These are phyloP conservation scores for Hypoxylon subgilvum DNA, from an alignment of 495 filamentous ascomycete species.

Conservation along the genomic window DNA sequence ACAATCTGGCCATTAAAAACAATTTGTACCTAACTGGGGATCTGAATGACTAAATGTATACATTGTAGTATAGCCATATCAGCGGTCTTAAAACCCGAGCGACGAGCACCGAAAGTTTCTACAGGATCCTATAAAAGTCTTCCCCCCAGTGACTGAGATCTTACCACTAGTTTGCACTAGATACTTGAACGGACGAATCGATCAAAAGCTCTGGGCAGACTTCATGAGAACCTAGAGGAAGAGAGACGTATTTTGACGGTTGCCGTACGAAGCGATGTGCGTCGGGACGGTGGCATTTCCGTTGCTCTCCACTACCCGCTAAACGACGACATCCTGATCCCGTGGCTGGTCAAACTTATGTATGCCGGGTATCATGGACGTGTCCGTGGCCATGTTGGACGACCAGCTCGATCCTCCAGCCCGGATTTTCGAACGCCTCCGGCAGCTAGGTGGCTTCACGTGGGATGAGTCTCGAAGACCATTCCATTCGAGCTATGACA, in stretches of 20 bases:
- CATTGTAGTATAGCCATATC: conserved; percentile 22
- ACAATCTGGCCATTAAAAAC: conserved; percentile 22
- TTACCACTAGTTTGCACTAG: conserved; percentile 22
- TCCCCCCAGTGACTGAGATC: conserved; percentile 24
- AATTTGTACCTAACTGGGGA: conserved; percentile 1
- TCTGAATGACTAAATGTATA: conserved; percentile 23
- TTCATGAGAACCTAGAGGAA: not conserved
- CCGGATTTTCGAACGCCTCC: conserved; percentile 74
- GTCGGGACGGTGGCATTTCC: conserved; percentile 41
- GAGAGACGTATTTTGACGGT: conserved; percentile 29
- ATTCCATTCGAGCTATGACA: conserved; percentile 84
- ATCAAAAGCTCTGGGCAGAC: conserved; percentile 30
- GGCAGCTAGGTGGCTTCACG: conserved; percentile 72
- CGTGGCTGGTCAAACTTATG: conserved; percentile 32
- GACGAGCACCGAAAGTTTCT: conserved; percentile 31
- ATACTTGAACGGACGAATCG: conserved; percentile 23
- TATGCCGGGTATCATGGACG: conserved; percentile 53
- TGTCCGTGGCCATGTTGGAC: conserved; percentile 56
- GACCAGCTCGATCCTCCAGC: conserved; percentile 71
- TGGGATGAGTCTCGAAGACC: conserved; percentile 74
- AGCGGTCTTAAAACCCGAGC: conserved; percentile 23
- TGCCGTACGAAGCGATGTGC: conserved; percentile 45
- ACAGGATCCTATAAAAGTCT: conserved; percentile 9
- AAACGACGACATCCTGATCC: too few relatives aligned
- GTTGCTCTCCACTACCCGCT: conserved; percentile 30